Percentiles rank a stretch among this genome's conserved stretches.
phyloP scores from a whole-genome alignment of 2,329 filamentous ascomycete genomes.

The Colletotrichum sp. region DNA sequence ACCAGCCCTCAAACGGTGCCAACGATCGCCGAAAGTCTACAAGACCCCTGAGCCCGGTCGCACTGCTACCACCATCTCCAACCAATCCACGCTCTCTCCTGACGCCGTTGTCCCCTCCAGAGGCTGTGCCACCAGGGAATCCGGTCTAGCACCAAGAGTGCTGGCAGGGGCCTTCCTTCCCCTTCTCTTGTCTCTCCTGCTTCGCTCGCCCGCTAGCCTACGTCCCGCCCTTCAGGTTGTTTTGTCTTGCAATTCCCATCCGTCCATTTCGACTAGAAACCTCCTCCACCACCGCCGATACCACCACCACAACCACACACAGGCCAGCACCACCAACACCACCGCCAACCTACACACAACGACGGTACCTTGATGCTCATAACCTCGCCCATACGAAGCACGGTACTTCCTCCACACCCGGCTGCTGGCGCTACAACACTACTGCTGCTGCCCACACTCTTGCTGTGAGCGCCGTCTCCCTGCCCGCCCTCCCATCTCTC shows the following conservation, averaged over 20 bases:
- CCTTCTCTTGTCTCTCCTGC: conserved; percentile 17
- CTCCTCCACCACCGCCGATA: background rate
- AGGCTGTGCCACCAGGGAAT: conserved; percentile 18
- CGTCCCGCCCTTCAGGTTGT: conserved; percentile 6
- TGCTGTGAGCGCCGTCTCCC: background rate
- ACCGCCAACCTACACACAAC: background rate
- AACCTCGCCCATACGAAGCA: background rate
- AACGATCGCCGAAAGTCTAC: conserved; percentile 21
- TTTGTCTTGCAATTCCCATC: conserved; percentile 7
- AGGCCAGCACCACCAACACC: background rate
- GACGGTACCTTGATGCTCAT: background rate
- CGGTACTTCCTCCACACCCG: background rate
- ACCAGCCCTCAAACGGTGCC: conserved; percentile 19
- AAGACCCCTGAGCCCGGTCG: conserved; percentile 21
- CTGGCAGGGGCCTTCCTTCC: conserved; percentile 10
- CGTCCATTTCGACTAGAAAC: background rate
- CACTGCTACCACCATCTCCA: background rate
- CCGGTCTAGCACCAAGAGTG: conserved; percentile 10
- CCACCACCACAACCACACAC: background rate
- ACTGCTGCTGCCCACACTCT: background rate
- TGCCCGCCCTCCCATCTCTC: background rate
- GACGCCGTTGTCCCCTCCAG: conserved; percentile 14
- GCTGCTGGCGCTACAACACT: background rate
- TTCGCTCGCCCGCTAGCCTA: background rate
- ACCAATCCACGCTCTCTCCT: conserved; percentile 15